Evolutionary conservation across 768 basidiomycete species (phyloP).

Genomic region (Coprinopsis strossmayeri): DNA sequence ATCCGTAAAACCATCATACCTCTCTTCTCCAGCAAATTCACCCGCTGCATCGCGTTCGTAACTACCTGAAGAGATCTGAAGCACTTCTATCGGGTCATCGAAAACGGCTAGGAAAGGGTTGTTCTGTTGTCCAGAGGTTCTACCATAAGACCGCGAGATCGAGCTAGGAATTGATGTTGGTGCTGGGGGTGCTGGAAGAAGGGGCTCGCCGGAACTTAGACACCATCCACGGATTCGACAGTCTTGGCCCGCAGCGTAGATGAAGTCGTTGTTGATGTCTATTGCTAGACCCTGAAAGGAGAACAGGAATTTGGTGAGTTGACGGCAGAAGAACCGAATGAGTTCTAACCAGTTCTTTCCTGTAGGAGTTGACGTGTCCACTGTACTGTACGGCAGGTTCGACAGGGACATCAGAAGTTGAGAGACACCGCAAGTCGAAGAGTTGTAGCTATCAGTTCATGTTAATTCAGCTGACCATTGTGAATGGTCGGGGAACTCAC

Average conservation of each 20-base stretch:
- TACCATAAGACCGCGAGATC: background rate
- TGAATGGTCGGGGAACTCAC: constrained; percentile 28
- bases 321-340: background rate
- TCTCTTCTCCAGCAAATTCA: background rate
- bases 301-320: background rate
- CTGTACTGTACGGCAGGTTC: constrained; percentile 39
- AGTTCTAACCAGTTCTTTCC: constrained; percentile 41
- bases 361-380: constrained; percentile 56
- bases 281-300: constrained; percentile 49
- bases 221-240: constrained; percentile 63
- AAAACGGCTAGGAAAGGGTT: constrained; percentile 30
- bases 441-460: constrained; percentile 39
- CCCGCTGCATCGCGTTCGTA: background rate
- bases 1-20: background rate
- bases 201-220: constrained; percentile 42
- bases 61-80: constrained; percentile 44
- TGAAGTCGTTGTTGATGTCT: constrained; percentile 48
- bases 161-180: background rate
- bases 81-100: constrained; percentile 32
- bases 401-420: constrained; percentile 19
- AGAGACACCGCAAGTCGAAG: constrained; percentile 55
- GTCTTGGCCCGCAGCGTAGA: constrained; percentile 71
- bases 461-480: background rate
- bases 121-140: constrained; percentile 1
- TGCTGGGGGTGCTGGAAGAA: constrained; percentile 20